Evolutionary conservation across 176 grass and related monocot species (phyloP).

Genomic region (Tuctoria greenei): DNA sequence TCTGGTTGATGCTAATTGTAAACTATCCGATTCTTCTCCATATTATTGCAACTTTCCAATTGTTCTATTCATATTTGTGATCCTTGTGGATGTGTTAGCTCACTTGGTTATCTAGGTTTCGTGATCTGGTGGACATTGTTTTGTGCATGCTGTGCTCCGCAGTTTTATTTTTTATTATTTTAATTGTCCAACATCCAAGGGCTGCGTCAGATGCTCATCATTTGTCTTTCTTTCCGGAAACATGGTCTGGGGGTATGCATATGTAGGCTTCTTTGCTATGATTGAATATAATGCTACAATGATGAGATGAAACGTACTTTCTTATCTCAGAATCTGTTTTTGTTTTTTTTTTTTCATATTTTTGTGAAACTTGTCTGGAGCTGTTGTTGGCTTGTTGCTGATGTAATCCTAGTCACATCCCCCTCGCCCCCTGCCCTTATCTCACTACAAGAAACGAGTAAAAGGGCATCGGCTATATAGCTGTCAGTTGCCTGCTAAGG

Average conservation of each 20-base stretch:
- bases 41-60: not conserved
- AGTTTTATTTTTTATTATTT: too few relatives aligned
- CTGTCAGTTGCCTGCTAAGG: too few relatives aligned
- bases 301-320: not conserved
- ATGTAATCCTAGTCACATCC: too few relatives aligned
- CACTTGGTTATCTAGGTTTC: not conserved
- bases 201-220: not conserved
- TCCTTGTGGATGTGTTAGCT: conserved; percentile 8
- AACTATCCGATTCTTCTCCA: not conserved
- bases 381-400: not conserved
- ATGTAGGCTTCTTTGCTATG: not conserved
- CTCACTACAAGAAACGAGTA: too few relatives aligned
- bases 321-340: not conserved
- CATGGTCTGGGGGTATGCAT: not conserved
- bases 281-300: not conserved
- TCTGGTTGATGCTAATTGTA: not conserved
- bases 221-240: not conserved
- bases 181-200: not conserved
- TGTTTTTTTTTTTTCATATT: too few relatives aligned
- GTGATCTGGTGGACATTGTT: conserved; percentile 18
- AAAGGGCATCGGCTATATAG: too few relatives aligned
- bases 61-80: conserved; percentile 26
- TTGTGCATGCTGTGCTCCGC: not conserved
- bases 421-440: too few relatives aligned
- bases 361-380: not conserved